phyloP scores from a whole-genome alignment of 2,329 filamentous ascomycete genomes.

The Paraconiothyrium brasiliense region DNA sequence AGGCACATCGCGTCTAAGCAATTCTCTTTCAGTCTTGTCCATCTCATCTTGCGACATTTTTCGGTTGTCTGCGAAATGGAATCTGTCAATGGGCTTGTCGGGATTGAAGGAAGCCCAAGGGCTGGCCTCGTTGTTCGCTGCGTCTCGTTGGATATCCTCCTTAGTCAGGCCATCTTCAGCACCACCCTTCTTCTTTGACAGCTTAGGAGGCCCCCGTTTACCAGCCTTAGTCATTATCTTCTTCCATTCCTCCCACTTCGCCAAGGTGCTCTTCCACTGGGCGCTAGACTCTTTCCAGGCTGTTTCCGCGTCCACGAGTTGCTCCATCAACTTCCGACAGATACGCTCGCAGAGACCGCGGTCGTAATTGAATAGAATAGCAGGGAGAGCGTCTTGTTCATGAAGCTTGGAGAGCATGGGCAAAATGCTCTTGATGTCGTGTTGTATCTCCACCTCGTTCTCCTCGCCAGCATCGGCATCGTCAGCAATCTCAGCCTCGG shows the following conservation, averaged over 20 bases:
- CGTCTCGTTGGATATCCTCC: conserved; percentile 66
- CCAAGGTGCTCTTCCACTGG: conserved; percentile 69
- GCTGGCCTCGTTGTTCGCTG: conserved; percentile 64
- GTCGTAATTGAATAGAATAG: conserved; percentile 81
- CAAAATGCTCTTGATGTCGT: conserved; percentile 59
- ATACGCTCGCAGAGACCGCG: conserved; percentile 70
- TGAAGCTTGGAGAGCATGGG: conserved; percentile 70
- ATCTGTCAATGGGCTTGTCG: conserved; percentile 68
- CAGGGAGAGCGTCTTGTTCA: conserved; percentile 72
- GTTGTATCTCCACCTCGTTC: conserved; percentile 34
- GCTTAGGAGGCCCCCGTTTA: conserved; percentile 42
- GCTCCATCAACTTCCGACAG: conserved; percentile 59
- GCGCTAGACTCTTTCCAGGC: conserved; percentile 65
- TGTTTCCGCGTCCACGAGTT: conserved; percentile 65
- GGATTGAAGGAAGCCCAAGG: conserved; percentile 73
- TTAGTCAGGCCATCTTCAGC: conserved; percentile 63
- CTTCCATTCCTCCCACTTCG: conserved; percentile 67
- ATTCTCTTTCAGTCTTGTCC: conserved; percentile 60
- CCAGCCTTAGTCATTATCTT: conserved; percentile 54
- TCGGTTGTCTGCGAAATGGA: conserved; percentile 72
- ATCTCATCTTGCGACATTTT: conserved; percentile 69
- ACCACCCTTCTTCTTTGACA: conserved; percentile 55
- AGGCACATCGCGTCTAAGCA: conserved; percentile 62
- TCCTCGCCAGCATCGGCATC: conserved; percentile 32
- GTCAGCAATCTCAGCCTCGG: conserved; percentile 13